A percentile compares a stretch with the other conserved stretches of the same genome.
Evolutionary conservation across 768 basidiomycete species (phyloP).

Genomic region (Mycena pura): DNA sequence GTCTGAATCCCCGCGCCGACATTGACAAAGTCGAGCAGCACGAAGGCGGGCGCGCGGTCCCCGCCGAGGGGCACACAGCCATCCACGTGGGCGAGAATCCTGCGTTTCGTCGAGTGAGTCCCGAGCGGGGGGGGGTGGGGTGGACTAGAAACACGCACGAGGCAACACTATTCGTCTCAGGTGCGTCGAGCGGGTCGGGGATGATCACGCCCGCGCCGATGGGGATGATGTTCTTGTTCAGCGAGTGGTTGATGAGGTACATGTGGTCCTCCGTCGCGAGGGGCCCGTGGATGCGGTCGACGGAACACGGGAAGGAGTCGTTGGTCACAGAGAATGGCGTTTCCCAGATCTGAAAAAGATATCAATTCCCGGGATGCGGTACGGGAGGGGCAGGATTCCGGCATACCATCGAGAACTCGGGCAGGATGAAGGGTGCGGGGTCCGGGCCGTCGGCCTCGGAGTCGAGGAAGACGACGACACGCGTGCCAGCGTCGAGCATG

Average conservation of each 20-base stretch:
- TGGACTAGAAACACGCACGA: constrained; percentile 31
- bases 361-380: background rate
- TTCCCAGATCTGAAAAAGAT: constrained; percentile 44
- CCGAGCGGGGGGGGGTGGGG: background rate
- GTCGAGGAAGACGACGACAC: constrained; percentile 59
- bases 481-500: constrained; percentile 52
- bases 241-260: constrained; percentile 52
- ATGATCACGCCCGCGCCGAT: constrained; percentile 35
- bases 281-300: constrained; percentile 47
- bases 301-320: constrained; percentile 45
- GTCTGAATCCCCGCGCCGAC: constrained; percentile 47
- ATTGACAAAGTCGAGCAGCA: constrained; percentile 56
- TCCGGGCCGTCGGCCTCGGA: constrained; percentile 35
- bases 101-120: constrained; percentile 9
- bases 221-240: constrained; percentile 44
- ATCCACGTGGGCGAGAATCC: constrained; percentile 47
- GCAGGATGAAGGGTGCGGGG: constrained; percentile 44
- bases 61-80: constrained; percentile 49
- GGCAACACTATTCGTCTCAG: constrained; percentile 34
- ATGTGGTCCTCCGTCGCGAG: constrained; percentile 44
- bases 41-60: constrained; percentile 51
- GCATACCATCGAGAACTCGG: constrained; percentile 47
- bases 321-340: constrained; percentile 47
- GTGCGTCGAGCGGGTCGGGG: constrained; percentile 35
- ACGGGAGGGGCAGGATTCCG: no score